phyloP scores from a whole-genome alignment of 495 filamentous ascomycete species.

The Chaetomium fimeti region DNA sequence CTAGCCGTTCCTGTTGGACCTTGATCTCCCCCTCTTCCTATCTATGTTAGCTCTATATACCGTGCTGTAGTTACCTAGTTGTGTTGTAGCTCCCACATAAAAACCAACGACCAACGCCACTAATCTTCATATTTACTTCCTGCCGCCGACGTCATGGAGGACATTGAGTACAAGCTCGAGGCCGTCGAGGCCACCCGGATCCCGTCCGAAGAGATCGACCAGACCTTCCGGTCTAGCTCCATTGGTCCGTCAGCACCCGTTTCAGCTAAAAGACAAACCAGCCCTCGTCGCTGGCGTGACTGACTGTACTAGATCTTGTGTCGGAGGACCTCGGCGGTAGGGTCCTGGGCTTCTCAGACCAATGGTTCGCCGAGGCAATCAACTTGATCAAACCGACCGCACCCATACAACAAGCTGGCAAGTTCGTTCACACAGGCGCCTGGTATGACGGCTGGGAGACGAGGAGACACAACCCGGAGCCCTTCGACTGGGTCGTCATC shows the following conservation, averaged over 20 bases:
- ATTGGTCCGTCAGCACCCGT: constrained; percentile 54
- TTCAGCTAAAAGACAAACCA: background rate
- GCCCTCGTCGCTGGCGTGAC: background rate
- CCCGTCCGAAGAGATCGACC: constrained; percentile 62
- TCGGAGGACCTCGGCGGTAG: constrained; percentile 70
- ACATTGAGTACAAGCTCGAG: constrained; percentile 48
- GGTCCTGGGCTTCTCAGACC: constrained; percentile 75
- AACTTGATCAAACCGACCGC: constrained; percentile 75
- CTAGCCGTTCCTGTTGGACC: background rate
- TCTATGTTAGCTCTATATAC: background rate
- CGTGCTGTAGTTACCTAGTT: background rate
- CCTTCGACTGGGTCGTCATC: constrained; percentile 83
- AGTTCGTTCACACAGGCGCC: constrained; percentile 80
- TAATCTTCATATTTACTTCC: background rate
- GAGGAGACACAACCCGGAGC: constrained; percentile 73
- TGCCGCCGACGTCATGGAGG: constrained; percentile 27
- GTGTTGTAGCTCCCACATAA: background rate
- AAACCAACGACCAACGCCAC: background rate
- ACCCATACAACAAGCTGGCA: constrained; percentile 72
- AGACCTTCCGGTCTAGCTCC: constrained; percentile 64
- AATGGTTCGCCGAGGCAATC: constrained; percentile 82
- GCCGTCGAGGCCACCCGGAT: constrained; percentile 49
- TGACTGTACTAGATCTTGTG: constrained; percentile 60
- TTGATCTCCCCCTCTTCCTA: background rate
- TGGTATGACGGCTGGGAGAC: constrained; percentile 99